Conservation (phyloP, 805 yeast species). For the Wickerhamiella brachini region DNA sequence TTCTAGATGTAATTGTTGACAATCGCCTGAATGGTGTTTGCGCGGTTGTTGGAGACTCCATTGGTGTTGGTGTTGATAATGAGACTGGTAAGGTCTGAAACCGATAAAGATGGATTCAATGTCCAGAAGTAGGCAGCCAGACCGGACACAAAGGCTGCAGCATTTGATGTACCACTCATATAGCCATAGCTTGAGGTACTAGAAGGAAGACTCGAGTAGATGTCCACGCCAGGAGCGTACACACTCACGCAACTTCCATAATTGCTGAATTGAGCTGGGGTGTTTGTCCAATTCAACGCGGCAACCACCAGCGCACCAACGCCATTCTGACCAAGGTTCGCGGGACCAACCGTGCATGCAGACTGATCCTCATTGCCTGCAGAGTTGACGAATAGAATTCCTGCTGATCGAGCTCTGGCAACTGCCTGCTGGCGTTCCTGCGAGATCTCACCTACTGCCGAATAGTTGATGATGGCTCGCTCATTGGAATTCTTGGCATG, state of each 20-base stretch:
- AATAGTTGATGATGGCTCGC: slow-evolving; percentile 14
- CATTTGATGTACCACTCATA: slow-evolving; percentile 76
- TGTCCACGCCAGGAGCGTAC: slow-evolving; percentile 76
- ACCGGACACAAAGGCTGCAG: slow-evolving; percentile 90
- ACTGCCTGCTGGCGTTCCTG: slow-evolving; percentile 18
- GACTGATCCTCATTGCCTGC: slow-evolving; percentile 61
- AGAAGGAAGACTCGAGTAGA: slow-evolving; percentile 31
- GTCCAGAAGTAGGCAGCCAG: slow-evolving; percentile 60
- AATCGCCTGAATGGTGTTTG: slow-evolving; percentile 5
- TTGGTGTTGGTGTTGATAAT: slow-evolving; percentile 4
- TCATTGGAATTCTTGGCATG: slow-evolving; percentile 14
- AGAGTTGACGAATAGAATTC: slow-evolving; percentile 22
- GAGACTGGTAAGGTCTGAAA: slow-evolving; percentile 2
- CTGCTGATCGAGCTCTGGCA: slow-evolving; percentile 11
- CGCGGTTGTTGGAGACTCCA: slow-evolving; percentile 1
- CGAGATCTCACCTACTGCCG: slow-evolving; percentile 15
- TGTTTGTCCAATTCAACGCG: slow-evolving; percentile 58
- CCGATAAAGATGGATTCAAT: slow-evolving; percentile 10
- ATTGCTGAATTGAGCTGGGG: slow-evolving; percentile 68
- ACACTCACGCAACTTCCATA: slow-evolving; percentile 89
- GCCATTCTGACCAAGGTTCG: slow-evolving; percentile 50
- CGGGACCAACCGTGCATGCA: slow-evolving; percentile 81
- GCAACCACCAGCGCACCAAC: slow-evolving; percentile 66
- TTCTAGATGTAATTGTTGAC: slow-evolving; percentile 6
- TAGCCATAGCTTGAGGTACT: slow-evolving; percentile 6